These are phyloP conservation scores for Flaveria sonorensis DNA, from an alignment of 129 eudicot species.

Conservation along the genomic window DNA sequence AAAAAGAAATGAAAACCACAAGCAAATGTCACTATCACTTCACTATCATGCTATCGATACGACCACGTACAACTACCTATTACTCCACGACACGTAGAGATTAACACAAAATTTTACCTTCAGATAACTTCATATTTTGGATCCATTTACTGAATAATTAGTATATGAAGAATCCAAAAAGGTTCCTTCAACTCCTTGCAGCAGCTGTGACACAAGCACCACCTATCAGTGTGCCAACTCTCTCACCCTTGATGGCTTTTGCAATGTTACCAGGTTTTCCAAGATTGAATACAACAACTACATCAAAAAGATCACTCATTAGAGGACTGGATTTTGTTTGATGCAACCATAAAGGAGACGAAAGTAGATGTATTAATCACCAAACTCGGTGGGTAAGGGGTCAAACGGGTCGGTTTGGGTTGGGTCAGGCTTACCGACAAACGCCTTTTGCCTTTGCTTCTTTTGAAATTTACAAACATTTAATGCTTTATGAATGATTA, in stretches of 20 bases:
- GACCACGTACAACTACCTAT: constrained; percentile 1
- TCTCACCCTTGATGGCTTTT: constrained; percentile 89
- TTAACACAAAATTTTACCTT: constrained; percentile 29
- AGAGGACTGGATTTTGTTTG: neutral
- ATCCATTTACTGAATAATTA: constrained; percentile 17
- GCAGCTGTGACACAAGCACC: constrained; percentile 41
- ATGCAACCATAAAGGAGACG: neutral
- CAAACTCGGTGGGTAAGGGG: no score
- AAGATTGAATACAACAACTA: constrained; percentile 93
- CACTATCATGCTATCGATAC: constrained; percentile 11
- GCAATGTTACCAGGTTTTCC: constrained; percentile 87
- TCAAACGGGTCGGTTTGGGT: no score
- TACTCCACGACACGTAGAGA: constrained; percentile 22
- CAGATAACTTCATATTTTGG: constrained; percentile 25
- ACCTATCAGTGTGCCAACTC: constrained; percentile 91
- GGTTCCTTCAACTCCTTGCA: constrained; percentile 38
- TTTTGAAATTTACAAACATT: no score
- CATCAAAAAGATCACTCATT: constrained; percentile 21
- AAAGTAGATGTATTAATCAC: no score
- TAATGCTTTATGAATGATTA: no score
- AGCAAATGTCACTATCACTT: constrained; percentile 24
- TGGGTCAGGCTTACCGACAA: no score
- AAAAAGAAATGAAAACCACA: neutral
- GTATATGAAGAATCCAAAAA: constrained; percentile 28
- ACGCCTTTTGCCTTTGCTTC: no score